phyloP scores from a whole-genome alignment of 1,284 basidiomycete genomes.

The Kalmanozyma brasiliensis region DNA sequence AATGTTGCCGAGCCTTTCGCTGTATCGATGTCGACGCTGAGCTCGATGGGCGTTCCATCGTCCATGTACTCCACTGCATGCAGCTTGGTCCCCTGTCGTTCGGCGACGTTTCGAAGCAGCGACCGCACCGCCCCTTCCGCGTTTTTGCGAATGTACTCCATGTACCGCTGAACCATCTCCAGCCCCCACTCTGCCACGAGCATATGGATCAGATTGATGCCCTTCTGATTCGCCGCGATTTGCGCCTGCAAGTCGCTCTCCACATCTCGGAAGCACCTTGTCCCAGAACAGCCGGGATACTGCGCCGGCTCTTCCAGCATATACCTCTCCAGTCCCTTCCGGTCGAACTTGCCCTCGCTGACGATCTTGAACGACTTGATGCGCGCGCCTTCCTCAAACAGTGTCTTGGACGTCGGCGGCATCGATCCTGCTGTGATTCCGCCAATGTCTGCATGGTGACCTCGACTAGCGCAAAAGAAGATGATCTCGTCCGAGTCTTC shows the following conservation, averaged over 20 bases:
- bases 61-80: constrained; percentile 74
- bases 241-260: constrained; percentile 94
- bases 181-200: constrained; percentile 89
- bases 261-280: constrained; percentile 77
- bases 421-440: constrained; percentile 85
- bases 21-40: constrained; percentile 83
- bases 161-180: constrained; percentile 77
- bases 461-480: constrained; percentile 90
- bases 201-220: constrained; percentile 71
- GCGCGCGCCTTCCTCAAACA: constrained; percentile 93
- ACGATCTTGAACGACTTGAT: constrained; percentile 95
- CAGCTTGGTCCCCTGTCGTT: constrained; percentile 75
- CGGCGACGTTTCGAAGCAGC: constrained; percentile 81
- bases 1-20: constrained; percentile 82
- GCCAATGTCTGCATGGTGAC: constrained; percentile 75
- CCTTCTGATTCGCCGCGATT: constrained; percentile 96
- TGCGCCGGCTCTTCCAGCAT: constrained; percentile 87
- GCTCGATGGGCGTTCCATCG: constrained; percentile 74
- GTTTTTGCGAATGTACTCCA: constrained; percentile 78
- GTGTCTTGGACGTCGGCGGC: constrained; percentile 88
- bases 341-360: constrained; percentile 81
- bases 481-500: constrained; percentile 76
- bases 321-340: constrained; percentile 78
- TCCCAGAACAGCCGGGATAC: constrained; percentile 72
- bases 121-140: constrained; percentile 89